These are phyloP conservation scores for Cucurbita ficifolia DNA, from an alignment of 306 rosid species.

Conservation along the genomic window DNA sequence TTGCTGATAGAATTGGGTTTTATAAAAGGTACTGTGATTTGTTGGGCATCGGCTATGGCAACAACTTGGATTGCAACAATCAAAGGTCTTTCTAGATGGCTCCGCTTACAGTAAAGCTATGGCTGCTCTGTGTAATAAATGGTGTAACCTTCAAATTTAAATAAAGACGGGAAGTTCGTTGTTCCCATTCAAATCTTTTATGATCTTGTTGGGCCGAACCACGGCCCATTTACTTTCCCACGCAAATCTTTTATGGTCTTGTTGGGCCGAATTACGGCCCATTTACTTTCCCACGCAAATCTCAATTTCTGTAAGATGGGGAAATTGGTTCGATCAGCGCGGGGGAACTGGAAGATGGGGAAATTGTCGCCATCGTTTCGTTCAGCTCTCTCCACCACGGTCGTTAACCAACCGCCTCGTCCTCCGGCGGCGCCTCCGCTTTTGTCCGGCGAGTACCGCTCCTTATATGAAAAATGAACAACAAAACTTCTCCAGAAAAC, in stretches of 20 bases:
- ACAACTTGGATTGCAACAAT: constrained; percentile 25
- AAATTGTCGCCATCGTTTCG: constrained; percentile 53
- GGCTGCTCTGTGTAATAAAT: background rate
- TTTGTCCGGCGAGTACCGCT: background rate
- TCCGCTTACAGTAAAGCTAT: background rate
- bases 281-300: background rate
- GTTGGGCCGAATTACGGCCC: background rate
- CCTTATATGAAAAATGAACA: background rate
- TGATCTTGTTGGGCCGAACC: background rate
- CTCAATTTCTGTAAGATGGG: background rate
- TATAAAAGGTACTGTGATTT: constrained; percentile 26
- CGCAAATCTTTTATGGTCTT: background rate
- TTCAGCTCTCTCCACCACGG: constrained; percentile 28
- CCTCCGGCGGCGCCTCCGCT: constrained; percentile 12
- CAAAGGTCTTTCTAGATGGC: constrained; percentile 9
- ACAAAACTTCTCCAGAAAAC: constrained; percentile 9
- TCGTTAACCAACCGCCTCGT: constrained; percentile 21
- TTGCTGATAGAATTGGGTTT: constrained; percentile 25
- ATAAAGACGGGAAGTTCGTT: background rate
- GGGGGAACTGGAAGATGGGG: constrained; percentile 29
- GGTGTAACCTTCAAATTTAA: background rate
- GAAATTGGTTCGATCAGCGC: background rate
- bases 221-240: constrained; percentile 1
- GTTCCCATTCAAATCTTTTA: background rate
- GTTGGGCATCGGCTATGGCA: constrained; percentile 7